phyloP scores from a whole-genome alignment of 179 eudicot genomes.

The Spinacia oleracea region DNA sequence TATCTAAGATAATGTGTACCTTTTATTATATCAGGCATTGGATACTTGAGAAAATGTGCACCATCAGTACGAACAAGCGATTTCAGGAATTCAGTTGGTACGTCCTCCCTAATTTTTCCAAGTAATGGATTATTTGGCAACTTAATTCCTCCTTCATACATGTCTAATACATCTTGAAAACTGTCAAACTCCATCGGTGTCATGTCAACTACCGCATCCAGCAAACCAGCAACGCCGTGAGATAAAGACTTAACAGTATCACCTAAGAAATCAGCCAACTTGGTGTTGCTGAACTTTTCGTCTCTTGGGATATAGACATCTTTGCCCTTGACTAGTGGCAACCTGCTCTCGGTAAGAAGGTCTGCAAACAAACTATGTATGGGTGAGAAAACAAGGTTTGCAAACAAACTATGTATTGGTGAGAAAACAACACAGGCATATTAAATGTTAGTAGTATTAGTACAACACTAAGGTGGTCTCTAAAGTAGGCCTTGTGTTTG shows the following conservation, averaged over 20 bases:
- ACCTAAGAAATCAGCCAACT: slow-evolving; percentile 68
- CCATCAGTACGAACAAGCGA: slow-evolving; percentile 53
- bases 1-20: slow-evolving; percentile 32
- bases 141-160: slow-evolving; percentile 55
- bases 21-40: slow-evolving; percentile 67
- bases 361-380: slow-evolving; percentile 38
- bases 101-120: slow-evolving; percentile 36
- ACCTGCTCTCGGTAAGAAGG: slow-evolving; percentile 58
- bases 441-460: not conserved
- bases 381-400: slow-evolving; percentile 20
- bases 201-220: slow-evolving; percentile 50
- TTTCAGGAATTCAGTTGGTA: slow-evolving; percentile 54
- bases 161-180: slow-evolving; percentile 52
- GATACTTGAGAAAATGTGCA: slow-evolving; percentile 51
- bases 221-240: slow-evolving; percentile 49
- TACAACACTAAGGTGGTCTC: not conserved
- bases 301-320: slow-evolving; percentile 85
- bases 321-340: slow-evolving; percentile 51
- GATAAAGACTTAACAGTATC: slow-evolving; percentile 61
- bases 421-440: not conserved
- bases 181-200: slow-evolving; percentile 68
- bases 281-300: slow-evolving; percentile 63
- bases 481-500: not conserved
- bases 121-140: slow-evolving; percentile 38
- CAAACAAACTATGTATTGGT: not conserved